Percentiles rank a stretch among this genome's conserved stretches.
These are phyloP conservation scores for Cudoniella acicularis DNA, from an alignment of 495 filamentous ascomycete genomes.

Conservation along the genomic window DNA sequence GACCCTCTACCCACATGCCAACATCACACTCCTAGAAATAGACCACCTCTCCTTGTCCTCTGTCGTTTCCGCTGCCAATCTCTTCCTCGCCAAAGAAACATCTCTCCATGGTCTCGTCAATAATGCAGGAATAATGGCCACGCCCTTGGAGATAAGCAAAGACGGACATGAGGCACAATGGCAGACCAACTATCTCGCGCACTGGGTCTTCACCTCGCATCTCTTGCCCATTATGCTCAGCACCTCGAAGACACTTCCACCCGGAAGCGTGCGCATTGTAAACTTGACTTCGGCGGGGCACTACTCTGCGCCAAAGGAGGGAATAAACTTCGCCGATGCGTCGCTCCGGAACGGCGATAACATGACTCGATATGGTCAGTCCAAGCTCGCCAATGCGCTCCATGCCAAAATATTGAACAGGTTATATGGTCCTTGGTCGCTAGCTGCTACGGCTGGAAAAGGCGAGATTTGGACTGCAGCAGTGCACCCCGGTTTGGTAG, in stretches of 20 bases:
- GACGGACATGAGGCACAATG: slow-evolving; percentile 67
- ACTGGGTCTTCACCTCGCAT: slow-evolving; percentile 62
- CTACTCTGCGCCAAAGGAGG: slow-evolving; percentile 31
- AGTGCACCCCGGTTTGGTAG: slow-evolving; percentile 43
- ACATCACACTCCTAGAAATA: slow-evolving; percentile 39
- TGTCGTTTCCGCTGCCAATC: slow-evolving; percentile 29
- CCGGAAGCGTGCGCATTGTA: slow-evolving; percentile 40
- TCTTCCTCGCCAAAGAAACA: slow-evolving; percentile 37
- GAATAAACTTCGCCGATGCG: slow-evolving; percentile 42
- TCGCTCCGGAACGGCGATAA: slow-evolving; percentile 32
- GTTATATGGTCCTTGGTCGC: slow-evolving; percentile 35
- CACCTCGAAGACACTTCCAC: slow-evolving; percentile 36
- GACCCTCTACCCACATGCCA: slow-evolving; percentile 31
- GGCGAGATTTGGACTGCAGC: slow-evolving; percentile 34
- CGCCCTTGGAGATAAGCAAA: slow-evolving; percentile 41
- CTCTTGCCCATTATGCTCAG: slow-evolving; percentile 55
- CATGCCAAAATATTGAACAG: slow-evolving; percentile 50
- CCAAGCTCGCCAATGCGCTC: slow-evolving; percentile 68
- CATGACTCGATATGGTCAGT: slow-evolving; percentile 55
- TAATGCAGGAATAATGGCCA: slow-evolving; percentile 68
- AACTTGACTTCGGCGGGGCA: slow-evolving; percentile 35
- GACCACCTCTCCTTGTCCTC: slow-evolving; percentile 37
- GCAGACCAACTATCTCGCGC: slow-evolving; percentile 66
- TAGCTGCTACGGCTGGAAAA: slow-evolving; percentile 22
- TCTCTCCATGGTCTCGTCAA: slow-evolving; percentile 58